Percentiles rank a stretch among this genome's conserved stretches.
phyloP scores from a whole-genome alignment of 2,329 filamentous ascomycete species.

The Aspergillus neoniger region DNA sequence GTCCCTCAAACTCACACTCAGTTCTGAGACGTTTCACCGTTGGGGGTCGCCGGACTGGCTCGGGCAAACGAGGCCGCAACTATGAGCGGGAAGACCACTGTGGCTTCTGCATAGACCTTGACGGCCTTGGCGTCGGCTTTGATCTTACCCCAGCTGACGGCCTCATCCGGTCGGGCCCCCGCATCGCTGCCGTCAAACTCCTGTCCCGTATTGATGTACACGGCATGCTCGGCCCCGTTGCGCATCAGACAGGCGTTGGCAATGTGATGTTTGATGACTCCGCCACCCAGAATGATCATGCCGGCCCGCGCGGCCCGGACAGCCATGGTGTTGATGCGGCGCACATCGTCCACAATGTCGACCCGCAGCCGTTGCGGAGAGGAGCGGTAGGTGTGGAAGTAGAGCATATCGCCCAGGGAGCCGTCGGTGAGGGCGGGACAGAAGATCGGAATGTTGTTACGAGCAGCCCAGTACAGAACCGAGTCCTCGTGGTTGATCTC shows the following conservation, averaged over 20 bases:
- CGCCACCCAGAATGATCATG: constrained; percentile 94
- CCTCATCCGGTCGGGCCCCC: constrained; percentile 90
- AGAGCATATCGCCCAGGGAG: constrained; percentile 95
- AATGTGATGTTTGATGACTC: constrained; percentile 97
- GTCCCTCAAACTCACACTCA: neutral
- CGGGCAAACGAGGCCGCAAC: constrained; percentile 68
- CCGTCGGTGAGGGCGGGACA: constrained; percentile 95
- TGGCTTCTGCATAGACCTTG: constrained; percentile 77
- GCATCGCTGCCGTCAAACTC: constrained; percentile 98
- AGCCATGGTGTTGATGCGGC: constrained; percentile 87
- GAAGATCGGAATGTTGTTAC: constrained; percentile 95
- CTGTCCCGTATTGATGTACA: constrained; percentile 96
- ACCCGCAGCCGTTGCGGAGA: constrained; percentile 79
- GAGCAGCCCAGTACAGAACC: constrained; percentile 96
- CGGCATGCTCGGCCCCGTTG: constrained; percentile 93
- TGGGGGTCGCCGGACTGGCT: constrained; percentile 19
- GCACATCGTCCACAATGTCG: constrained; percentile 92
- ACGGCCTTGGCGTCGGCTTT: constrained; percentile 84
- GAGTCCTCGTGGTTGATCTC: constrained; percentile 92
- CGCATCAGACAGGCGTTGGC: constrained; percentile 97
- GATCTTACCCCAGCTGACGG: constrained; percentile 98
- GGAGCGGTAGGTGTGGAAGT: constrained; percentile 94
- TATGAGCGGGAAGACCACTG: constrained; percentile 67
- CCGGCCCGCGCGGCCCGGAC: constrained; percentile 84
- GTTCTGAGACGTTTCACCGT: constrained; percentile 12